Percentiles rank a stretch among this genome's conserved stretches.
Conservation (phyloP, 768 basidiomycete genomes). For the Russula griseocarnosa region DNA sequence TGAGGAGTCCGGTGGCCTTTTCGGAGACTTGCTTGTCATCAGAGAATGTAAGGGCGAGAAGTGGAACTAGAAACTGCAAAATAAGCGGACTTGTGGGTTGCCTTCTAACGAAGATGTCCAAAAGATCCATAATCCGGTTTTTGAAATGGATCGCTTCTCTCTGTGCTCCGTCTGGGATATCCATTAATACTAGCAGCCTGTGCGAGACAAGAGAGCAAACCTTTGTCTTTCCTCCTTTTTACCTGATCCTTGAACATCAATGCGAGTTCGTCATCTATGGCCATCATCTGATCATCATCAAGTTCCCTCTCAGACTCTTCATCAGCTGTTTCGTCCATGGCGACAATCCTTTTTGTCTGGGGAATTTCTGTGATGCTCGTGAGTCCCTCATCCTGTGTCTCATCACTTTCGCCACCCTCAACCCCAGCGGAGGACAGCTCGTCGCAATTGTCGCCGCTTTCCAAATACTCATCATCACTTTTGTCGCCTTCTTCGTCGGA, state of each 20-base stretch:
- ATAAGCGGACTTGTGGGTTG: constrained; percentile 70
- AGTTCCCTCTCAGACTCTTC: constrained; percentile 65
- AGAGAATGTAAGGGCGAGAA: constrained; percentile 68
- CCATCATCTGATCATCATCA: constrained; percentile 99
- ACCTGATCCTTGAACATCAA: constrained; percentile 72
- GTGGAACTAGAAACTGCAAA: constrained; percentile 64
- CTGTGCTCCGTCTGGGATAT: constrained; percentile 57
- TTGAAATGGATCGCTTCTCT: constrained; percentile 95
- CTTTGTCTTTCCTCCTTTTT: constrained; percentile 59
- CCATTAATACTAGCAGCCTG: background rate
- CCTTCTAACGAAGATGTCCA: constrained; percentile 78
- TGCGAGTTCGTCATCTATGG: constrained; percentile 87
- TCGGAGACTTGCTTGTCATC: constrained; percentile 88
- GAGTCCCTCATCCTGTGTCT: constrained; percentile 56
- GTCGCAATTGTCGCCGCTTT: constrained; percentile 34
- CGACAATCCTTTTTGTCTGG: constrained; percentile 54
- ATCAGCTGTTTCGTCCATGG: constrained; percentile 53
- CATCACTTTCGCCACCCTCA: constrained; percentile 44
- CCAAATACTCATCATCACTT: constrained; percentile 34
- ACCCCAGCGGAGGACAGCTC: constrained; percentile 34
- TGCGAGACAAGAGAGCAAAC: constrained; percentile 38
- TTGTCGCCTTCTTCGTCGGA: constrained; percentile 36
- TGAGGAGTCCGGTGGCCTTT: constrained; percentile 79
- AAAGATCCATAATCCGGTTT: constrained; percentile 90
- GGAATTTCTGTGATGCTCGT: constrained; percentile 62